Evolutionary conservation across 2,329 filamentous ascomycete species (phyloP), one percentile per base, ranked within the genome.

Genomic region (Madurella fahalii): DNA sequence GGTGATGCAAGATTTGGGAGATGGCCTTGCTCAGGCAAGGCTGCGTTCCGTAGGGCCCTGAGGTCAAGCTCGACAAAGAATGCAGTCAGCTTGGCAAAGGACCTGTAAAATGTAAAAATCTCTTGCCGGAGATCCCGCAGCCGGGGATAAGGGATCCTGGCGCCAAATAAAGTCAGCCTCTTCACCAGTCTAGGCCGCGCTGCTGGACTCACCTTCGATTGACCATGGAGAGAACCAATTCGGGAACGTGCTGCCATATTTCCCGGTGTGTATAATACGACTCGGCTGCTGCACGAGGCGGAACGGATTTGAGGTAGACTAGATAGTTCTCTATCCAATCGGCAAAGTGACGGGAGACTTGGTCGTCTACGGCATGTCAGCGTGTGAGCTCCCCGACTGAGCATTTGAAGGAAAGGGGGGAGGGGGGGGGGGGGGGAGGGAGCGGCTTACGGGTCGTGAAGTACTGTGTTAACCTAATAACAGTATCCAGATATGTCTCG

Each of bases 211-310:
- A 62, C 61, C 57, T 63, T 47, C 60, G 51, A 25, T 48, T 62
- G 37, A 65, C 52, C 54, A 69, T 67, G 49, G 48, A 53, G 9
- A 58, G 72, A 16, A 82, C 69, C 9, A 84, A 61, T 0, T 78
- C 75, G 0, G 82, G 80, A 25, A 85, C 71, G 2, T 65, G 57
- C 32, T 66, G 59, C 82, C 82, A 86, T 59, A 85, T 78, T 3
- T 69, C 63, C 34, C 65, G 70, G 54, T 83, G 69, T 32, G 70
- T 69, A 15, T 66, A 67, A 52, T 74, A 78, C 2, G 75, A 74
- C 25, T 76, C 69, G n/a, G 74, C 64, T 5, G 75, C 70, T 2
- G 63, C 61, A 11, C 69, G 64, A 20, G 67, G 63, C 3, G 71
- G 62, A 16, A 69, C 68, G 17, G 63, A 61, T 34, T 62, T 65